Evolutionary conservation across 139 green algal genomes (phyloP).

Genomic region (Chlorella sp.): DNA sequence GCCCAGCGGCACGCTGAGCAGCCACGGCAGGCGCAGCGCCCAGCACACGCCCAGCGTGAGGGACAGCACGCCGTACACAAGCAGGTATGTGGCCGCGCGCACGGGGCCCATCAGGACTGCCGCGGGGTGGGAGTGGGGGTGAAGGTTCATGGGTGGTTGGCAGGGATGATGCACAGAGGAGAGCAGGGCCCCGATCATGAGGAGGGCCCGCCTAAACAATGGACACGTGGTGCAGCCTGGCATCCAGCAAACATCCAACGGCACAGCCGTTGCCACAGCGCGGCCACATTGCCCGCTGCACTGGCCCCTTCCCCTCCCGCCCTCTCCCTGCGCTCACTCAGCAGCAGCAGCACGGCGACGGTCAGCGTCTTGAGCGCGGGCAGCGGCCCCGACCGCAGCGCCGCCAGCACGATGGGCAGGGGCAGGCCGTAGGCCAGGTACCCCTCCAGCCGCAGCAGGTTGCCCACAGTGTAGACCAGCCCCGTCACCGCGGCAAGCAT

Average conservation of each 20-base stretch:
- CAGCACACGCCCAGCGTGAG: conserved; percentile 64
- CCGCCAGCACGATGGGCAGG: conserved; percentile 81
- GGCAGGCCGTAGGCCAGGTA: conserved; percentile 89
- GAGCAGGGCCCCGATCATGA: too few species aligned
- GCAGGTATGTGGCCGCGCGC: conserved; percentile 72
- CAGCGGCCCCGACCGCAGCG: conserved; percentile 64
- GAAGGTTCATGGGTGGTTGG: too few species aligned
- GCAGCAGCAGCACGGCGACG: conserved; percentile 79
- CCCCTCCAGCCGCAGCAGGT: conserved; percentile 75
- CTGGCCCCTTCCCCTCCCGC: too few species aligned
- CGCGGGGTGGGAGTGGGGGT: too few species aligned
- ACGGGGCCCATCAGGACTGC: conserved; percentile 87
- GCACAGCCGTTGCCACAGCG: too few species aligned
- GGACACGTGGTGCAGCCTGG: not conserved
- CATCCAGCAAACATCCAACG: too few species aligned
- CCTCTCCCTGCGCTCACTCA: conserved; percentile 60
- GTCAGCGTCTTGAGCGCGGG: conserved; percentile 70
- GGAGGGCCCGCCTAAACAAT: too few species aligned
- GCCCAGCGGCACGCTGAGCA: conserved; percentile 45
- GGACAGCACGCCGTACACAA: conserved; percentile 79
- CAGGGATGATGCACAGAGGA: not conserved
- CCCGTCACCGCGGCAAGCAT: conserved; percentile 90
- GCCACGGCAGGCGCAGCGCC: conserved; percentile 51
- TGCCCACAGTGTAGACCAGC: conserved; percentile 80
- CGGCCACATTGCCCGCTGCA: not conserved